phyloP scores from a whole-genome alignment of 805 yeast genomes.

The Pichia cephalocereana region DNA sequence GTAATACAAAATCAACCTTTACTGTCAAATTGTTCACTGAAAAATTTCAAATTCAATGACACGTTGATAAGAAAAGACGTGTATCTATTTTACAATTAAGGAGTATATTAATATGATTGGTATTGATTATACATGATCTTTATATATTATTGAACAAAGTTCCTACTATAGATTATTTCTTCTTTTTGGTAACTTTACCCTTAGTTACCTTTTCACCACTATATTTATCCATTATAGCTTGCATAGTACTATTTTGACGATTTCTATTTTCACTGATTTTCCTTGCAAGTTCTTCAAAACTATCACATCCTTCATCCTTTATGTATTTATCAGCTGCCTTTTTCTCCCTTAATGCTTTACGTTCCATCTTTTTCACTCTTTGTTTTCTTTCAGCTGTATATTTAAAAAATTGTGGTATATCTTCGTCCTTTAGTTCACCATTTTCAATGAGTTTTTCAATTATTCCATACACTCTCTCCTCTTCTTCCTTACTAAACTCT shows the following conservation, averaged over 20 bases:
- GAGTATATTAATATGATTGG: too few relatives aligned
- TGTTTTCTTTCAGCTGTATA: conserved; percentile 42
- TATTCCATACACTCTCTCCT: conserved; percentile 45
- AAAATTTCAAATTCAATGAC: too few relatives aligned
- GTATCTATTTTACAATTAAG: too few relatives aligned
- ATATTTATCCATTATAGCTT: not conserved
- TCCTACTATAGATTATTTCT: too few relatives aligned
- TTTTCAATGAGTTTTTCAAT: conserved; percentile 26
- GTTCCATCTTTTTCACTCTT: conserved; percentile 38
- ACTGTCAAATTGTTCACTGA: too few relatives aligned
- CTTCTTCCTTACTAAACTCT: conserved; percentile 51
- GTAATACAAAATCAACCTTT: too few relatives aligned
- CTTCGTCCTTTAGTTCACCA: conserved; percentile 23
- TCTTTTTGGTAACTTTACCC: too few relatives aligned
- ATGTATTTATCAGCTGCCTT: not conserved
- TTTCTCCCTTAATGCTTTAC: not conserved
- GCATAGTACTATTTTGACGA: not conserved
- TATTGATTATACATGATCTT: too few relatives aligned
- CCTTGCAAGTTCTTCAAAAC: not conserved
- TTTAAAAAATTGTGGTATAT: conserved; percentile 25
- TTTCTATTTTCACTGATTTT: not conserved
- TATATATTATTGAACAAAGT: too few relatives aligned
- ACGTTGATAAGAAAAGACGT: too few relatives aligned
- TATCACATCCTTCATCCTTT: not conserved
- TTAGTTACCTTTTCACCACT: not conserved